Evolutionary conservation across 2,329 filamentous ascomycete genomes (phyloP).

Genomic region (Trichoderma arundinaceum): DNA sequence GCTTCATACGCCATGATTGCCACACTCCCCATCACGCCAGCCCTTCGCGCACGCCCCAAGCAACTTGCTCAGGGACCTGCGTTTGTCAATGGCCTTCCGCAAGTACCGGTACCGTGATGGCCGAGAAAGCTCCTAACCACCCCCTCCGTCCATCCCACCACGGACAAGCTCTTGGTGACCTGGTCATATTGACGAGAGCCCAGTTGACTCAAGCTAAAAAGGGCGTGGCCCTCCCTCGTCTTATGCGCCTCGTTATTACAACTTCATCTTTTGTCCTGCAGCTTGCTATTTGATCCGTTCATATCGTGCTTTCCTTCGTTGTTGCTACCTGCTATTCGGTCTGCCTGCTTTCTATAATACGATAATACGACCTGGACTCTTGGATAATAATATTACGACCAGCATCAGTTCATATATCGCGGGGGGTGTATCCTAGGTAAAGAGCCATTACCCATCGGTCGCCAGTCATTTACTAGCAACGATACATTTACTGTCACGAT

Average conservation of each 20-base stretch:
- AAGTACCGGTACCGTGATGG: conserved; percentile 23
- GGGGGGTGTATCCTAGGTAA: not conserved
- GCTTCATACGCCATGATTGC: conserved; percentile 5
- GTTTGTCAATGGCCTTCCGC: conserved; percentile 7
- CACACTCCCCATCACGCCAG: conserved; percentile 22
- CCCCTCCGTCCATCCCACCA: conserved; percentile 11
- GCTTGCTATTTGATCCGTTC: conserved; percentile 15
- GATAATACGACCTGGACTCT: not conserved
- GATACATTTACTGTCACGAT: not conserved
- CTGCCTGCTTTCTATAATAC: conserved; percentile 19
- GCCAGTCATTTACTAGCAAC: no score
- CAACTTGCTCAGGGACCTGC: conserved; percentile 15
- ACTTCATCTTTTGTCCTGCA: not conserved
- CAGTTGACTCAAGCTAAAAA: conserved; percentile 29
- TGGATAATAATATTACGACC: not conserved
- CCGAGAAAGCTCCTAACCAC: conserved; percentile 3
- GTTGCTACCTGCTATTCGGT: not conserved
- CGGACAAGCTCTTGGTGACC: conserved; percentile 23
- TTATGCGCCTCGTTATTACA: not conserved
- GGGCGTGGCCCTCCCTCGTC: conserved; percentile 19
- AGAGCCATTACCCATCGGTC: not conserved
- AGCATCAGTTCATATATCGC: not conserved
- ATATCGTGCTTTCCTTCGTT: not conserved
- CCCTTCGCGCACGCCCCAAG: conserved; percentile 24
- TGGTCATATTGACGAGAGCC: conserved; percentile 13